Percentiles rank a stretch among this genome's conserved stretches.
Conservation (phyloP, 179 eudicot genomes). For the Heliamphora ciliata region DNA sequence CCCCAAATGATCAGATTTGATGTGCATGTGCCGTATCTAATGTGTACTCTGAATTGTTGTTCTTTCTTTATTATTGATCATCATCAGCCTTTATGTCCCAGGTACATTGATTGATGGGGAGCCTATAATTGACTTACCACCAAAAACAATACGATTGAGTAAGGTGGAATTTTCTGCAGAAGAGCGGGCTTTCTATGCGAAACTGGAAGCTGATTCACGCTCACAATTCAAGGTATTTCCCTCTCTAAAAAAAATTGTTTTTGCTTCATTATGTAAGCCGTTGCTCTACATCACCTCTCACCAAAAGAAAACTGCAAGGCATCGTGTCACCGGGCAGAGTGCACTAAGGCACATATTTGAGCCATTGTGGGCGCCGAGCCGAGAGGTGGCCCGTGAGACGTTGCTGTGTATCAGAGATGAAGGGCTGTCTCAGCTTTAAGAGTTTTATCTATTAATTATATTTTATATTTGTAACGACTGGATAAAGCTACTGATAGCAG, state of each 20-base stretch:
- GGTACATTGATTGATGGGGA: constrained; percentile 74
- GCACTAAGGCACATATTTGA: too few relatives aligned
- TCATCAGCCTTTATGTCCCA: constrained; percentile 25
- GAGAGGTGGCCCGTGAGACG: too few relatives aligned
- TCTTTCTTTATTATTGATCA: constrained; percentile 14
- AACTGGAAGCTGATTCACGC: constrained; percentile 83
- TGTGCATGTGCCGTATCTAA: background rate
- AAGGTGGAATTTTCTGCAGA: constrained; percentile 61
- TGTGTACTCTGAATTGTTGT: background rate
- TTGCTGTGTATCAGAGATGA: background rate
- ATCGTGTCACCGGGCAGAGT: too few relatives aligned
- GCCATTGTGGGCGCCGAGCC: too few relatives aligned
- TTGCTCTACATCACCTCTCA: too few relatives aligned
- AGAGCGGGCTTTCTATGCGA: constrained; percentile 73
- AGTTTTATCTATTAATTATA: too few relatives aligned
- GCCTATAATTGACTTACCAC: constrained; percentile 82
- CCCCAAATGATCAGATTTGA: background rate
- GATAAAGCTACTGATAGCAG: background rate
- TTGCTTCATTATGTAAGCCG: background rate
- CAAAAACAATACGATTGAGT: constrained; percentile 50
- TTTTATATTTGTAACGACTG: too few relatives aligned
- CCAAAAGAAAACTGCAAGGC: too few relatives aligned
- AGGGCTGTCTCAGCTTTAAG: background rate
- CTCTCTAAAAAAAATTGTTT: background rate
- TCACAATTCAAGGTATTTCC: constrained; percentile 72